Conservation (phyloP, 352 stramenopile species). For the Pythium utonaiense region DNA sequence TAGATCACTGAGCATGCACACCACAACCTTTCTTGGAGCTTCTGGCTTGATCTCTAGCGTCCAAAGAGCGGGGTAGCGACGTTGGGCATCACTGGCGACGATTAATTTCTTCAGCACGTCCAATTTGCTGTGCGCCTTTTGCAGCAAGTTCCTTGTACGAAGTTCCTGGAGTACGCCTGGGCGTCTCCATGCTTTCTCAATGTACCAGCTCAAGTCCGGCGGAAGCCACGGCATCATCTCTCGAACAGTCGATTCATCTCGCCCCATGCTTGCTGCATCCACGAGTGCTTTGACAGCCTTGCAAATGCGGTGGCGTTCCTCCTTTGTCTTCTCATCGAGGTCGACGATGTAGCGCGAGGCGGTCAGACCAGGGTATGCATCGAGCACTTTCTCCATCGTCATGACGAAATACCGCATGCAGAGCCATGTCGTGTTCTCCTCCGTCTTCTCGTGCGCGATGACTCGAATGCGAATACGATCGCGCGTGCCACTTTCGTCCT, state of each 20-base stretch:
- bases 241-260: neutral
- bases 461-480: conserved; percentile 15
- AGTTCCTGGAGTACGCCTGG: conserved; percentile 8
- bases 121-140: conserved; percentile 8
- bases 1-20: conserved; percentile 17
- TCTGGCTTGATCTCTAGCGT: neutral
- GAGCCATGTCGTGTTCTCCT: neutral
- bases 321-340: neutral
- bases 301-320: conserved; percentile 4
- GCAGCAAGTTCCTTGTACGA: neutral
- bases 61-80: conserved; percentile 17
- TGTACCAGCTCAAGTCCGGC: conserved; percentile 11
- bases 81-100: conserved; percentile 3
- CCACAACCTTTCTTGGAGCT: neutral
- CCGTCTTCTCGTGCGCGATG: neutral
- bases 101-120: conserved; percentile 21
- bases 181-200: conserved; percentile 16
- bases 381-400: conserved; percentile 20
- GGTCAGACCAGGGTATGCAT: conserved; percentile 10
- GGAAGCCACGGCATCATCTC: conserved; percentile 9
- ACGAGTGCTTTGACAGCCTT: conserved; percentile 8
- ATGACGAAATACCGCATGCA: conserved; percentile 18
- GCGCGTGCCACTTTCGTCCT: neutral
- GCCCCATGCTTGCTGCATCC: conserved; percentile 6
- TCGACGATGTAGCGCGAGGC: conserved; percentile 17